Percentiles rank a stretch among this genome's conserved stretches.
Evolutionary conservation across 345 rosid genomes (phyloP).

Genomic region (Anacardium occidentale): DNA sequence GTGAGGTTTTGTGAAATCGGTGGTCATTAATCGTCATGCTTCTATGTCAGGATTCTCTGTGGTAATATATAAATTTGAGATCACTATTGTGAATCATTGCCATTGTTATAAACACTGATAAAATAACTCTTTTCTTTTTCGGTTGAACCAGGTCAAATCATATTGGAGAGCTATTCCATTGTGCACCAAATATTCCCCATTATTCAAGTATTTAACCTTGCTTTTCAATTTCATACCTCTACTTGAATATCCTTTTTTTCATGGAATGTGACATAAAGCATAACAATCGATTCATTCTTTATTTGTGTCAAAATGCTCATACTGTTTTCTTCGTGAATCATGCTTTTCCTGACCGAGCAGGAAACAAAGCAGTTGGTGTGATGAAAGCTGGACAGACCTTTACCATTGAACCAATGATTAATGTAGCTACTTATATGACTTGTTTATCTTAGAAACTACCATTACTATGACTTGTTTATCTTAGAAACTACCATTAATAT

Average conservation of each 20-base stretch:
- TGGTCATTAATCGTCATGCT: slow-evolving; percentile 89
- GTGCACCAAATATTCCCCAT: slow-evolving; percentile 97
- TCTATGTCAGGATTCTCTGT: slow-evolving; percentile 89
- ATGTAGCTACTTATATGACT: slow-evolving; percentile 29
- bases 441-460: too few relatives aligned
- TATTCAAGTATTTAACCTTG: slow-evolving; percentile 59
- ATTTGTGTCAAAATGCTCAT: neutral
- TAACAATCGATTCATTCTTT: neutral
- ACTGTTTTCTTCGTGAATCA: neutral
- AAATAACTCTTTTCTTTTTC: neutral
- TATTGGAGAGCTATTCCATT: slow-evolving; percentile 96
- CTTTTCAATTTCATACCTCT: slow-evolving; percentile 1
- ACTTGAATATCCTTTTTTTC: neutral
- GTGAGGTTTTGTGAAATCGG: slow-evolving; percentile 91
- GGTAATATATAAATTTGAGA: slow-evolving; percentile 46
- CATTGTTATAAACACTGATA: slow-evolving; percentile 8
- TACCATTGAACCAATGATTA: slow-evolving; percentile 98
- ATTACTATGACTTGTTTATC: too few relatives aligned
- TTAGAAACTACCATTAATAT: too few relatives aligned
- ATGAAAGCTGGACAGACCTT: slow-evolving; percentile 97
- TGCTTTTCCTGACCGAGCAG: slow-evolving; percentile 44
- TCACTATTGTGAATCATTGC: neutral
- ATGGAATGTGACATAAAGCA: neutral
- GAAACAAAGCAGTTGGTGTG: slow-evolving; percentile 95
- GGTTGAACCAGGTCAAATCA: slow-evolving; percentile 69